A percentile compares a stretch with the other conserved stretches of the same genome.
phyloP scores from a whole-genome alignment of 495 filamentous ascomycete genomes.

The Hyphodiscus hymeniophilus region DNA sequence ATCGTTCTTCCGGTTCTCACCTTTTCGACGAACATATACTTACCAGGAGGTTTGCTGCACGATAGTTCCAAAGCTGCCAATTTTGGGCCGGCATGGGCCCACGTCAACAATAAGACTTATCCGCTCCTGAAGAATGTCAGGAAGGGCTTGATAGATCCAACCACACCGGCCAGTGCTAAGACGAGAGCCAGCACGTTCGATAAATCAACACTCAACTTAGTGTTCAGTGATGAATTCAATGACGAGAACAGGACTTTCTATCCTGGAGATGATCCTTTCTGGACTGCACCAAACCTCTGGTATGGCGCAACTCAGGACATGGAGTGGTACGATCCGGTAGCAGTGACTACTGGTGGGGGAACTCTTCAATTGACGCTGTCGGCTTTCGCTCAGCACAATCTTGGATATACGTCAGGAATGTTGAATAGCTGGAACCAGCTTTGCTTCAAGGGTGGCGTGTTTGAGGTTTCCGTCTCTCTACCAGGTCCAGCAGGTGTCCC shows the following conservation, averaged over 20 bases:
- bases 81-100: conserved; percentile 25
- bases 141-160: conserved; percentile 57
- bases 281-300: conserved; percentile 27
- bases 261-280: conserved; percentile 64
- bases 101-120: conserved; percentile 27
- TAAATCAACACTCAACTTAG: conserved; percentile 54
- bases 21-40: conserved; percentile 23
- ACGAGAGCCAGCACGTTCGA: conserved; percentile 45
- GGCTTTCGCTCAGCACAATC: conserved; percentile 54
- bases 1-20: conserved; percentile 37
- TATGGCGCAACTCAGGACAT: conserved; percentile 63
- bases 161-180: conserved; percentile 55
- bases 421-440: conserved; percentile 74
- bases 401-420: conserved; percentile 70
- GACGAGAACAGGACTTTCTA: conserved; percentile 62
- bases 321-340: conserved; percentile 80
- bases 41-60: conserved; percentile 9
- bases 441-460: conserved; percentile 66
- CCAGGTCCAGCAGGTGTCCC: conserved; percentile 59
- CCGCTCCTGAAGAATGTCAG: conserved; percentile 54
- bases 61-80: background rate
- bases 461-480: conserved; percentile 71
- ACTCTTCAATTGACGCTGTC: conserved; percentile 61
- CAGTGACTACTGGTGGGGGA: conserved; percentile 57
- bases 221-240: conserved; percentile 73